Conservation (phyloP, 768 basidiomycete genomes). For the Fistulinella prunicolor region DNA sequence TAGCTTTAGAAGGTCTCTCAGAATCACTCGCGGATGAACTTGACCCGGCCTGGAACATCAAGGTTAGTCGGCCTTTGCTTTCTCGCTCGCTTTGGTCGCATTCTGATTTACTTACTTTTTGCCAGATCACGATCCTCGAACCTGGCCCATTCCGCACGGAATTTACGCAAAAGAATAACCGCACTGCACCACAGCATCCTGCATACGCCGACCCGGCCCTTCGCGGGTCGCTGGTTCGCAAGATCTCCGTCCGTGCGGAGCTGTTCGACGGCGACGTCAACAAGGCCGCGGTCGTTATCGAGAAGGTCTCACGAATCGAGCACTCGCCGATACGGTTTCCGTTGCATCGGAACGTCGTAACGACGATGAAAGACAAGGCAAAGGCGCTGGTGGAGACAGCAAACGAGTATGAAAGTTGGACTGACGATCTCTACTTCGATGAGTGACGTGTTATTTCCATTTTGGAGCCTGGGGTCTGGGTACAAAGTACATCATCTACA, state of each 20-base stretch:
- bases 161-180: not conserved
- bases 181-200: slow-evolving; percentile 9
- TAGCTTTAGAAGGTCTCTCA: slow-evolving; percentile 17
- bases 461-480: too few species aligned
- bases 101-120: not conserved
- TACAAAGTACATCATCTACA: too few species aligned
- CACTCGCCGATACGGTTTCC: slow-evolving; percentile 16
- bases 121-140: slow-evolving; percentile 16
- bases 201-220: slow-evolving; percentile 17
- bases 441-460: too few species aligned
- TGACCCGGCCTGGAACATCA: slow-evolving; percentile 19
- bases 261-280: slow-evolving; percentile 11
- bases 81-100: not conserved
- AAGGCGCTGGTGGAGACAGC: slow-evolving; percentile 4
- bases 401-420: slow-evolving; percentile 19
- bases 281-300: slow-evolving; percentile 14
- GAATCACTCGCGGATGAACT: slow-evolving; percentile 11
- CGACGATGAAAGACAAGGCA: slow-evolving; percentile 12
- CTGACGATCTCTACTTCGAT: slow-evolving; percentile 12
- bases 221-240: slow-evolving; percentile 3
- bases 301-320: slow-evolving; percentile 13
- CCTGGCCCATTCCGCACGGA: slow-evolving; percentile 18
- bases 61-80: slow-evolving; percentile 1
- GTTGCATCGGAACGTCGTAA: slow-evolving; percentile 9
- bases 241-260: not conserved